These are phyloP conservation scores for Sclerotinia sclerotiorum DNA, from an alignment of 2,329 filamentous ascomycete species.

Conservation along the genomic window DNA sequence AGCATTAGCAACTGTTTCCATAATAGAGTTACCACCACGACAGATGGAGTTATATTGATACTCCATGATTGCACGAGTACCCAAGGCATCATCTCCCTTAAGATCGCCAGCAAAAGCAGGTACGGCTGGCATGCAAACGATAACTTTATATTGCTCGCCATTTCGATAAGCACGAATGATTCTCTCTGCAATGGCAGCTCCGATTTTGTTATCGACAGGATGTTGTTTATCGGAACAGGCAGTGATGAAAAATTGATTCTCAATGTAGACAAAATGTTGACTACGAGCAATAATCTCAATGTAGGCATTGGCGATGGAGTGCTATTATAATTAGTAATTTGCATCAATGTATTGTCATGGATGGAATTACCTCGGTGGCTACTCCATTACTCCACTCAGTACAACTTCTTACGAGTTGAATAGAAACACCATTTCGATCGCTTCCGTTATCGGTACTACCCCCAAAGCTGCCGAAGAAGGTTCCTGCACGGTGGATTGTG, in stretches of 20 bases:
- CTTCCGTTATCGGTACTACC: constrained; percentile 41
- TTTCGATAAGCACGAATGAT: constrained; percentile 68
- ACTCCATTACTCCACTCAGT: constrained; percentile 61
- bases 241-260: constrained; percentile 87
- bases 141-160: constrained; percentile 68
- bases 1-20: constrained; percentile 64
- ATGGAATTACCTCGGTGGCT: constrained; percentile 49
- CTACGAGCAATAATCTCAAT: constrained; percentile 67
- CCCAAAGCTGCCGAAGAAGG: constrained; percentile 1
- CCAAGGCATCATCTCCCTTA: constrained; percentile 67
- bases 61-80: constrained; percentile 84
- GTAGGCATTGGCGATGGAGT: constrained; percentile 87
- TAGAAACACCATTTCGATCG: constrained; percentile 47
- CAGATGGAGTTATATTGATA: constrained; percentile 81
- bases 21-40: constrained; percentile 73
- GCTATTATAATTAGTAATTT: constrained; percentile 41
- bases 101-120: constrained; percentile 82
- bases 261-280: constrained; percentile 74
- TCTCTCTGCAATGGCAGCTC: constrained; percentile 74
- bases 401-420: constrained; percentile 47
- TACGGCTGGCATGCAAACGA: constrained; percentile 76
- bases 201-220: constrained; percentile 76
- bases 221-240: constrained; percentile 68
- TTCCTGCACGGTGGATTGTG: constrained; percentile 7
- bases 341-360: neutral